These are phyloP conservation scores for Kalanchoe fedtschenkoi DNA, from an alignment of 164 flowering plant genomes.

Conservation along the genomic window DNA sequence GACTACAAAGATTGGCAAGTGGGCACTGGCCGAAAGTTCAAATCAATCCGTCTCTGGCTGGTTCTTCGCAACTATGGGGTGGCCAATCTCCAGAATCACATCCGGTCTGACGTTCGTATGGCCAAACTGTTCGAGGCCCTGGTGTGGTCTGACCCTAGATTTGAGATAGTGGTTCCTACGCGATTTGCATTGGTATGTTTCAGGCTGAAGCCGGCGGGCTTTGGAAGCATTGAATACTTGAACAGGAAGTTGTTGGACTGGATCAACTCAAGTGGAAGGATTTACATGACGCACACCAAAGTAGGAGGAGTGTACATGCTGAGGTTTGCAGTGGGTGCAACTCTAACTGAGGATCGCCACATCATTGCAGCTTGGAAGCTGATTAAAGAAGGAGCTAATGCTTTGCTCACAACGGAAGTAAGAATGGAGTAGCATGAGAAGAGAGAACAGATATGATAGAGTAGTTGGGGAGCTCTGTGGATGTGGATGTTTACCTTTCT, in stretches of 20 bases:
- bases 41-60: constrained; percentile 46
- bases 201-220: constrained; percentile 21
- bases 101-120: constrained; percentile 32
- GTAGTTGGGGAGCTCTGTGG: not conserved
- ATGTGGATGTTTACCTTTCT: not conserved
- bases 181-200: constrained; percentile 47
- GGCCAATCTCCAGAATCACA: constrained; percentile 34
- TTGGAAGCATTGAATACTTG: constrained; percentile 14
- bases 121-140: constrained; percentile 37
- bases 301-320: constrained; percentile 36
- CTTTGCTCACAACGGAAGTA: constrained; percentile 7
- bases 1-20: constrained; percentile 73
- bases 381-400: constrained; percentile 35
- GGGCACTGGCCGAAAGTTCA: constrained; percentile 38
- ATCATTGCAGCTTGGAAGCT: constrained; percentile 42
- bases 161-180: constrained; percentile 45
- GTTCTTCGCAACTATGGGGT: constrained; percentile 42
- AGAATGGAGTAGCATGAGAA: not conserved
- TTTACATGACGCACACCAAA: constrained; percentile 42
- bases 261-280: constrained; percentile 31
- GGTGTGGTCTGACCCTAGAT: constrained; percentile 26
- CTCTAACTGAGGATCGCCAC: constrained; percentile 38
- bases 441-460: not conserved
- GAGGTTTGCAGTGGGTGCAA: constrained; percentile 53
- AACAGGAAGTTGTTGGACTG: constrained; percentile 37